Base-by-base conservation (phyloP, 176 grass and related monocot genomes). In the Typha latifolia region DNA sequence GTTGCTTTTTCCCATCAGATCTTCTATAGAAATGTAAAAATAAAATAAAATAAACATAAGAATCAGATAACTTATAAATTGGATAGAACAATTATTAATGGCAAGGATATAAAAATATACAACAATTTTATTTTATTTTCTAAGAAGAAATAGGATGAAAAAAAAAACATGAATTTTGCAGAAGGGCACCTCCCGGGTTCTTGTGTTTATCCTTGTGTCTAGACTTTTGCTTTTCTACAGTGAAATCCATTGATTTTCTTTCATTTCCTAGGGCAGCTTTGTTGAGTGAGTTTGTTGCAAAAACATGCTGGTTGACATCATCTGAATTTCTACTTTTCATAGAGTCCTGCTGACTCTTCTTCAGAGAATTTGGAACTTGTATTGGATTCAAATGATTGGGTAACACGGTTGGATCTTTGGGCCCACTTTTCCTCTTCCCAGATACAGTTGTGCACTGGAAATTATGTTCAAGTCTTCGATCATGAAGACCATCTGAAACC, bases 151-250 rank as follows among this genome's bases (percentile, higher is more conserved):
- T 7, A 59, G 29, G 63, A 43, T 29, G 55, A 47, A 74, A 43
- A 49, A 43, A 49, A 68, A 52, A 22, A 66, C 61, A 65, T 49
- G 23, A 2, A 59, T 21, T 16, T 63, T 63, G 5, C 64, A 73
- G 62, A 70, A 34, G 13, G 23, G 26, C 61, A 90, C 83, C 87
- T 84, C 76, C 67, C 37, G 16, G 14, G 3, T 24, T 59, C 52
- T 80, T 86, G 52, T 68, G 70, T 57, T 83, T 90, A 37, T 37
- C 34, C 61, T 67, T 90, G 56, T 61, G 62, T 77, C 81, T 90
- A 48, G 34, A 49, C 23, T 83, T 81, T 34, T 70, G 56, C 26
- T 70, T 78, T 14, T 63, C 75, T 11, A 13, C 27, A 51, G 10
- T 52, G 15, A 62, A 37, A 26, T 70, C 75, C 48, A 31, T 51